Evolutionary conservation across 139 green algal genomes (phyloP).

Genomic region (Choricystis sp.): DNA sequence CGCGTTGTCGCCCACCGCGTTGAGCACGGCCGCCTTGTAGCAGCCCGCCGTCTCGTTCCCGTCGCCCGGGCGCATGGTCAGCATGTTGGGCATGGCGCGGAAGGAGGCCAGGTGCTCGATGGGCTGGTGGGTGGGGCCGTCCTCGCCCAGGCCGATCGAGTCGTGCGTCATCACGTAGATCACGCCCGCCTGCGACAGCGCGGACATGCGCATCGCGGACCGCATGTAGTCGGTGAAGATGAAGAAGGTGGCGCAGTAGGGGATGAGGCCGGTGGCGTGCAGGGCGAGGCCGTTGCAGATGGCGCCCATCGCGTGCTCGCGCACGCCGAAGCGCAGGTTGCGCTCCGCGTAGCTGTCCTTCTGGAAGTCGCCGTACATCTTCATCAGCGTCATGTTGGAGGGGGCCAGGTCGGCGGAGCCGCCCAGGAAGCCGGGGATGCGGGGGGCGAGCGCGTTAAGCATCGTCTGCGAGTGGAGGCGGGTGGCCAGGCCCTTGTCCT

Average conservation of each 20-base stretch:
- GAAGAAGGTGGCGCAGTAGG: slow-evolving; percentile 99
- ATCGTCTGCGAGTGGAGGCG: slow-evolving; percentile 91
- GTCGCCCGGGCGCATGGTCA: slow-evolving; percentile 82
- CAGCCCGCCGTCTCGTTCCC: slow-evolving; percentile 88
- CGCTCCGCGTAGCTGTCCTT: slow-evolving; percentile 78
- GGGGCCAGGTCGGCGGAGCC: slow-evolving; percentile 91
- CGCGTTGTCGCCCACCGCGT: slow-evolving; percentile 26
- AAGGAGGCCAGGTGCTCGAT: slow-evolving; percentile 96
- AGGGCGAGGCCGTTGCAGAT: slow-evolving; percentile 90
- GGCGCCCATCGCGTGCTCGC: slow-evolving; percentile 97
- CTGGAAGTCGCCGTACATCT: slow-evolving; percentile 95
- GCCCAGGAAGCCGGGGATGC: slow-evolving; percentile 84
- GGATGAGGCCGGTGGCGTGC: slow-evolving; percentile 77
- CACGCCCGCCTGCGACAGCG: slow-evolving; percentile 63
- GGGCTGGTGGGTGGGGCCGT: slow-evolving; percentile 97
- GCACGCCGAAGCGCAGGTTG: slow-evolving; percentile 96
- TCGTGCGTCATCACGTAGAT: slow-evolving; percentile 99
- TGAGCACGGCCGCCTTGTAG: slow-evolving; percentile 77
- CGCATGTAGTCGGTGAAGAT: slow-evolving; percentile 99
- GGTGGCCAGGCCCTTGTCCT: slow-evolving; percentile 87
- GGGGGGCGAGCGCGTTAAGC: slow-evolving; percentile 82
- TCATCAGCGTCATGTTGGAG: slow-evolving; percentile 99
- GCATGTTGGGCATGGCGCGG: slow-evolving; percentile 97
- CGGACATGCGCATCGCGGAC: slow-evolving; percentile 84
- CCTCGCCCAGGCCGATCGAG: slow-evolving; percentile 98